phyloP scores from a whole-genome alignment of 2,329 filamentous ascomycete genomes.

The Karstenula rhodostoma region DNA sequence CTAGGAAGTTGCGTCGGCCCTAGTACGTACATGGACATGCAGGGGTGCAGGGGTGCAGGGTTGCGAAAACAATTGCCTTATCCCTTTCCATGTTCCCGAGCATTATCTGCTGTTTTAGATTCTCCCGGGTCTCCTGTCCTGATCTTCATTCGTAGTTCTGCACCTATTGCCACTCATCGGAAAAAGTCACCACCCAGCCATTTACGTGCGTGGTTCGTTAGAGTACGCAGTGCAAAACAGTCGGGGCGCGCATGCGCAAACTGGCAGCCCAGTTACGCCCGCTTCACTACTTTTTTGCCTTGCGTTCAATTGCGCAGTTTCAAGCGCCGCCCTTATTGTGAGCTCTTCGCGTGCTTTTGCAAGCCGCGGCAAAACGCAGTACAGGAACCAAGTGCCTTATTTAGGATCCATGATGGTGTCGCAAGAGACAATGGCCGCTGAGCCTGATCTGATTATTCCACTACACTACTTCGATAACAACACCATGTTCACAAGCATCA shows the following conservation, averaged over 20 bases:
- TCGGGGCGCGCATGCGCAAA: neutral
- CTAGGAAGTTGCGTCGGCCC: too few relatives aligned
- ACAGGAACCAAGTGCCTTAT: neutral
- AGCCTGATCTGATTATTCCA: conserved; percentile 10
- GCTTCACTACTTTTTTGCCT: neutral
- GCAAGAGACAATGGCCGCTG: neutral
- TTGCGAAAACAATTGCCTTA: too few relatives aligned
- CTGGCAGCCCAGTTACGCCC: neutral
- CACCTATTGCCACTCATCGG: neutral
- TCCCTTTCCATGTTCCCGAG: neutral
- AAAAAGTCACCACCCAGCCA: neutral
- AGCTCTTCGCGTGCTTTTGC: too few relatives aligned
- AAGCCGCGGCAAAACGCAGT: too few relatives aligned
- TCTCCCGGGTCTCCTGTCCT: neutral
- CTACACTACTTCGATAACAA: neutral
- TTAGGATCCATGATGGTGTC: neutral
- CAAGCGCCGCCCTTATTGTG: too few relatives aligned
- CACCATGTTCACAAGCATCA: conserved; percentile 1
- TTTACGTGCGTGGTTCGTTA: neutral
- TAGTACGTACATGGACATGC: neutral
- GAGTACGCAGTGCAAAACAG: neutral
- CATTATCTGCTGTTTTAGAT: neutral
- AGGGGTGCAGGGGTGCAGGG: neutral
- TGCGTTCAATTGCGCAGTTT: too few relatives aligned
- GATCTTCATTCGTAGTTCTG: neutral